Evolutionary conservation across 2,329 filamentous ascomycete species (phyloP).

Genomic region (Sordariomycetes sp.): DNA sequence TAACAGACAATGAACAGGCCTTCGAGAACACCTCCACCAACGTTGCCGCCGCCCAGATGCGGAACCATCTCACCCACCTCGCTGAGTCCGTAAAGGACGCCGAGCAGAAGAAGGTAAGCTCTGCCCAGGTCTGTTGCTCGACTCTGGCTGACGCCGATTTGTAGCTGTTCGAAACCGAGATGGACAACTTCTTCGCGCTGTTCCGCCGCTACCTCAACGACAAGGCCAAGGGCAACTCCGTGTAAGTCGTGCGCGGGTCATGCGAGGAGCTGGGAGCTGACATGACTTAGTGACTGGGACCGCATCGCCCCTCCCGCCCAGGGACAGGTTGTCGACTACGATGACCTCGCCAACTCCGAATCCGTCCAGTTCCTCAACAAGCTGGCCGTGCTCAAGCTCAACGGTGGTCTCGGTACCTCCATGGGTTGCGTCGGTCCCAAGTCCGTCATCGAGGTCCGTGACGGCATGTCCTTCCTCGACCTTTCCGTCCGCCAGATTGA

Average conservation of each 20-base stretch:
- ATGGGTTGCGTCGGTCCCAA: conserved; percentile 99
- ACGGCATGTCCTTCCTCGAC: conserved; percentile 99
- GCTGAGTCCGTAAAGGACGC: conserved; percentile 82
- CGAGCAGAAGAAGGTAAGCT: conserved; percentile 68
- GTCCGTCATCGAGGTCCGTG: conserved; percentile 98
- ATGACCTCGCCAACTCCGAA: conserved; percentile 78
- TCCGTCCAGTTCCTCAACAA: conserved; percentile 94
- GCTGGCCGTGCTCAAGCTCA: conserved; percentile 96
- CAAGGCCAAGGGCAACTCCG: conserved; percentile 93
- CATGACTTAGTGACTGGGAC: conserved; percentile 71
- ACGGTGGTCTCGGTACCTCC: conserved; percentile 96
- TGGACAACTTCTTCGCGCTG: conserved; percentile 99
- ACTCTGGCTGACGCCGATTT: not conserved
- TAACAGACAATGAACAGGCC: conserved; percentile 49
- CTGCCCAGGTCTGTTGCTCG: conserved; percentile 1
- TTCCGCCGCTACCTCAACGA: conserved; percentile 98
- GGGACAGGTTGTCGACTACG: conserved; percentile 92
- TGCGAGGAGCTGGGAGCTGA: too few relatives aligned
- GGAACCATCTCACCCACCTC: conserved; percentile 89
- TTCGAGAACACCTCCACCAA: conserved; percentile 99
- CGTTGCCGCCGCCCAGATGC: conserved; percentile 97
- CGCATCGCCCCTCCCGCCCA: conserved; percentile 90
- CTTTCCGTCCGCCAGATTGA: conserved; percentile 98
- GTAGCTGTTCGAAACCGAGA: conserved; percentile 93
- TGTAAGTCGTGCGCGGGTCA: too few relatives aligned